phyloP scores from a whole-genome alignment of 1,284 basidiomycete species.

The Chiua sp. region DNA sequence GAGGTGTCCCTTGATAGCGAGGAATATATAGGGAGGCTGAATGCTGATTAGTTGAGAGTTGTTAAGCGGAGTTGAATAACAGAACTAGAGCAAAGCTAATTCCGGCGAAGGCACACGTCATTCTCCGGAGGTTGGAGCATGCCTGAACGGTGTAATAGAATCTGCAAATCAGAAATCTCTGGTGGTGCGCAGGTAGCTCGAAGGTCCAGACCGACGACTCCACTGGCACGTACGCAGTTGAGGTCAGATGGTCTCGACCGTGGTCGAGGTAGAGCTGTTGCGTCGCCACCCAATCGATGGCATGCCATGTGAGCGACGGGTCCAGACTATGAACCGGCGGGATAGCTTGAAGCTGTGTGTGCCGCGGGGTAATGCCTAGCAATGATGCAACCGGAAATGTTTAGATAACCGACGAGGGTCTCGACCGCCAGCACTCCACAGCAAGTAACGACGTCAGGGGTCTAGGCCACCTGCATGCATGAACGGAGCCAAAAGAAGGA shows the following conservation, averaged over 20 bases:
- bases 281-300: not conserved
- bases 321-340: constrained; percentile 10
- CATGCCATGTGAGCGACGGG: not conserved
- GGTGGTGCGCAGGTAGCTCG: not conserved
- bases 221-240: not conserved
- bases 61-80: not conserved
- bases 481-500: not conserved
- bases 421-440: constrained; percentile 12
- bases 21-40: constrained; percentile 17
- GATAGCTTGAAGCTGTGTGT: constrained; percentile 11
- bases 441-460: not conserved
- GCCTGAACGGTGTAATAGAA: not conserved
- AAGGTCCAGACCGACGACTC: not conserved
- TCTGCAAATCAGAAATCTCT: not conserved
- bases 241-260: not conserved
- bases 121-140: not conserved
- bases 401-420: constrained; percentile 4
- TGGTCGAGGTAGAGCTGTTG: not conserved
- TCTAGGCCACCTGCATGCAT: constrained; percentile 13
- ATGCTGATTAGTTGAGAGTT: not conserved
- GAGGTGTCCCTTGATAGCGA: not conserved
- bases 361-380: not conserved
- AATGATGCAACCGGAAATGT: not conserved
- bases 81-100: not conserved
- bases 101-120: not conserved